These are phyloP conservation scores for Phytophthora nicotianae DNA, from an alignment of 352 stramenopile species.

Conservation along the genomic window DNA sequence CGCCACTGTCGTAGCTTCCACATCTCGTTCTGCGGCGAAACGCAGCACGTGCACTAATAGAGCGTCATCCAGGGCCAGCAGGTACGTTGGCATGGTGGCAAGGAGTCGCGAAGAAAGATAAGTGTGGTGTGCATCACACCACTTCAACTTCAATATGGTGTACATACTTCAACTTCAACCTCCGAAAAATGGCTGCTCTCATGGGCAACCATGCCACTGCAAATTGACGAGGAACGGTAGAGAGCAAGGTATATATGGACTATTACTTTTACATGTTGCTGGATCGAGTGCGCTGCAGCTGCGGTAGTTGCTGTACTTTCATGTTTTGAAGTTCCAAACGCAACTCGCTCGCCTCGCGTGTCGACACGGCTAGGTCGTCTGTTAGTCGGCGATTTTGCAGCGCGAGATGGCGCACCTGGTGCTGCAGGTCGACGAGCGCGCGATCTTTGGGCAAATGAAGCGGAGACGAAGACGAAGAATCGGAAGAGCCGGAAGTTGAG, in stretches of 20 bases:
- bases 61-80: slow-evolving; percentile 44
- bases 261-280: slow-evolving; percentile 30
- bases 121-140: slow-evolving; percentile 13
- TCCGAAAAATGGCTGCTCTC: slow-evolving; percentile 2
- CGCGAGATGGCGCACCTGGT: slow-evolving; percentile 65
- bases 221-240: slow-evolving; percentile 4
- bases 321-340: slow-evolving; percentile 58
- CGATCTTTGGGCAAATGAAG: slow-evolving; percentile 30
- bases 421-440: slow-evolving; percentile 53
- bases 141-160: slow-evolving; percentile 32
- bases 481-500: slow-evolving; percentile 7
- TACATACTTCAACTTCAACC: background rate
- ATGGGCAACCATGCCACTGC: slow-evolving; percentile 12
- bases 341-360: slow-evolving; percentile 60
- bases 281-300: slow-evolving; percentile 49
- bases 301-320: slow-evolving; percentile 41
- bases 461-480: background rate
- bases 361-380: slow-evolving; percentile 51
- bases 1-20: slow-evolving; percentile 52
- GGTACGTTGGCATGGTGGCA: slow-evolving; percentile 7
- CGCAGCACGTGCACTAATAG: slow-evolving; percentile 42
- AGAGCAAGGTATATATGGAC: slow-evolving; percentile 1
- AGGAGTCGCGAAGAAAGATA: slow-evolving; percentile 12
- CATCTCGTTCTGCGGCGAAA: slow-evolving; percentile 40
- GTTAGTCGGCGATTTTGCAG: slow-evolving; percentile 68